These are phyloP conservation scores for Aegilops bicornis DNA, from an alignment of 176 grass and related monocot genomes.

Conservation along the genomic window DNA sequence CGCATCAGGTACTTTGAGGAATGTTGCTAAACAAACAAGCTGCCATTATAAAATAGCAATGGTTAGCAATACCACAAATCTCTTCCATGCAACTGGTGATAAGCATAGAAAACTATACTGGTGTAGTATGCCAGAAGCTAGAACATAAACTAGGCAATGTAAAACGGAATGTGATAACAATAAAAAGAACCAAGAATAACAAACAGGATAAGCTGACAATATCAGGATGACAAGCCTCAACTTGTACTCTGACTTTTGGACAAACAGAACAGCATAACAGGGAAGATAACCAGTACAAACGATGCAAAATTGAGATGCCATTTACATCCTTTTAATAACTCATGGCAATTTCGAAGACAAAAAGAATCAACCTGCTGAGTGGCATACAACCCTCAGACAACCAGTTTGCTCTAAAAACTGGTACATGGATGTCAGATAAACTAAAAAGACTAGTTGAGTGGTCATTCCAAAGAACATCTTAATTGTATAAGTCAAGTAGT, in stretches of 20 bases:
- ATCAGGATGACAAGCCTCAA: constrained; percentile 1
- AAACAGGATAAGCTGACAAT: background rate
- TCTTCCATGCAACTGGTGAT: background rate
- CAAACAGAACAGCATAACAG: background rate
- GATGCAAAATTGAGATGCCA: background rate
- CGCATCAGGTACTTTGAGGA: constrained; percentile 88
- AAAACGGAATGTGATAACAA: background rate
- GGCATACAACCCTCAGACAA: background rate
- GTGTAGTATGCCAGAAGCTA: background rate
- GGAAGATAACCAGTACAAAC: constrained; percentile 3
- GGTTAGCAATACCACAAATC: constrained; percentile 25
- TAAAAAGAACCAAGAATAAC: background rate
- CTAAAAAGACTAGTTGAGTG: background rate
- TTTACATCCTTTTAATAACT: background rate
- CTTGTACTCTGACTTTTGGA: background rate
- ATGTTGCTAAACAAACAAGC: constrained; percentile 96
- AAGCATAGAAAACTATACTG: background rate
- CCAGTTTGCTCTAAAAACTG: background rate
- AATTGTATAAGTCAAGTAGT: constrained; percentile 9
- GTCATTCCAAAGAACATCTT: background rate
- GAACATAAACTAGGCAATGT: constrained; percentile 10
- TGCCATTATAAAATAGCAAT: constrained; percentile 36
- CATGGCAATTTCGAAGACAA: background rate
- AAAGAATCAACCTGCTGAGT: background rate
- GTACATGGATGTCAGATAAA: background rate